Base-by-base conservation (phyloP, 2,329 filamentous ascomycete genomes). In the Diaporthe citrichinensis region DNA sequence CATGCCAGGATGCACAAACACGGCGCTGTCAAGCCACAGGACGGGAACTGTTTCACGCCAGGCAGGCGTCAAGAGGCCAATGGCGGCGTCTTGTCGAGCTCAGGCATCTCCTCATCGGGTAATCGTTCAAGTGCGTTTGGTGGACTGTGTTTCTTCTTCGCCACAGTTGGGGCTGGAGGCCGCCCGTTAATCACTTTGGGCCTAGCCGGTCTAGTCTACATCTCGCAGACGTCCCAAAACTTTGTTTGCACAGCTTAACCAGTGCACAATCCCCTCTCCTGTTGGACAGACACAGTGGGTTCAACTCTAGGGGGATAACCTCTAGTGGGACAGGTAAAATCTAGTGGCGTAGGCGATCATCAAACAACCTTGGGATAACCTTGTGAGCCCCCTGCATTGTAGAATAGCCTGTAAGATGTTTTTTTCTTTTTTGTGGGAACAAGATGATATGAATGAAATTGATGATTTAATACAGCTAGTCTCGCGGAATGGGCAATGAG, bases 81-180 rank as follows among this genome's bases (percentile, higher is more conserved):
- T 71, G 44, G 34, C 12, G 49, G 44, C 36, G 15, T 53, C 71
- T 31, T 9, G 31, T 69, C 34, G 51, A 55, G 34, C 51, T 20
- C 9, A 9, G 8, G 17, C 39, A 51, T 72, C 61, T 62, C 73
- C 73, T 17, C 31, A 72, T 72, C 23, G 36, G 75, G 75, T 14
- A 75, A 41, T 72, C 58, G 53, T 31, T 39, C 14, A 28, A 71
- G 36, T 23, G 41, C 59, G n/a, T n/a, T n/a, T n/a, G 59, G 39
- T n/a, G n/a, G 25, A 20, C 39, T 31, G 4, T 36, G 15, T 51
- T 34, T 49, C 6, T 15, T 34, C n/a, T 71, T 76, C 68, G 75
- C 73, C 75, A 76, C 75, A 69, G 12, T 53, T 59, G 59, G 59
- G 58, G 61, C 57, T 74, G 68, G 75, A 76, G 75, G 75, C 75